These are phyloP conservation scores for Lasiosphaeriaceae sp. DNA, from an alignment of 495 filamentous ascomycete species.

Conservation along the genomic window DNA sequence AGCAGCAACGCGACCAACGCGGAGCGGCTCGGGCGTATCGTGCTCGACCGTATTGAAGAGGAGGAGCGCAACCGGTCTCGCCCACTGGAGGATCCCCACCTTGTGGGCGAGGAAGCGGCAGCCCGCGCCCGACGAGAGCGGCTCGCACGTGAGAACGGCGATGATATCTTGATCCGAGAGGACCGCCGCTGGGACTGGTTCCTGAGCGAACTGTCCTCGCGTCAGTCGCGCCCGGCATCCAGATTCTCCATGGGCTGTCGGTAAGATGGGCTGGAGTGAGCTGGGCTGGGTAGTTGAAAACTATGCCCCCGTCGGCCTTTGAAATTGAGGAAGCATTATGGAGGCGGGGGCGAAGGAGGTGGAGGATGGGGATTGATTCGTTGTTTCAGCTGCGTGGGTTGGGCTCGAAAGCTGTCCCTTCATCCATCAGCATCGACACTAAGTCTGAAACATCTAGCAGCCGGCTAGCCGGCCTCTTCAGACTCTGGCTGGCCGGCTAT, in stretches of 20 bases:
- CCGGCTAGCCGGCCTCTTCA: too few relatives aligned
- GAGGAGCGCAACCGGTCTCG: slow-evolving; percentile 30
- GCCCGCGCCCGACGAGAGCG: slow-evolving; percentile 39
- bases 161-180: slow-evolving; percentile 42
- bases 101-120: slow-evolving; percentile 51
- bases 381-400: too few relatives aligned
- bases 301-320: neutral
- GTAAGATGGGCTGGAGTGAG: neutral
- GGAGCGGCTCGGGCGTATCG: slow-evolving; percentile 23
- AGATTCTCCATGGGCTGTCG: neutral
- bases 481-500: too few relatives aligned
- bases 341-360: too few relatives aligned
- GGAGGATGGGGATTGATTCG: too few relatives aligned
- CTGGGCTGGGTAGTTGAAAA: neutral
- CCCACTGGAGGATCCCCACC: slow-evolving; percentile 50
- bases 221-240: neutral
- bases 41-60: slow-evolving; percentile 33
- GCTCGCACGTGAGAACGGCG: slow-evolving; percentile 41
- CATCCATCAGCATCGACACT: too few relatives aligned
- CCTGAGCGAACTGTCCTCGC: slow-evolving; percentile 30
- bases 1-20: slow-evolving; percentile 10
- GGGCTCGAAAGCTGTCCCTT: too few relatives aligned
- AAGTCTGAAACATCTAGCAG: too few relatives aligned
- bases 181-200: slow-evolving; percentile 49
- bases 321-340: too few relatives aligned